Evolutionary conservation across 495 filamentous ascomycete genomes (phyloP).

Genomic region (Annulohypoxylon maeteangense): DNA sequence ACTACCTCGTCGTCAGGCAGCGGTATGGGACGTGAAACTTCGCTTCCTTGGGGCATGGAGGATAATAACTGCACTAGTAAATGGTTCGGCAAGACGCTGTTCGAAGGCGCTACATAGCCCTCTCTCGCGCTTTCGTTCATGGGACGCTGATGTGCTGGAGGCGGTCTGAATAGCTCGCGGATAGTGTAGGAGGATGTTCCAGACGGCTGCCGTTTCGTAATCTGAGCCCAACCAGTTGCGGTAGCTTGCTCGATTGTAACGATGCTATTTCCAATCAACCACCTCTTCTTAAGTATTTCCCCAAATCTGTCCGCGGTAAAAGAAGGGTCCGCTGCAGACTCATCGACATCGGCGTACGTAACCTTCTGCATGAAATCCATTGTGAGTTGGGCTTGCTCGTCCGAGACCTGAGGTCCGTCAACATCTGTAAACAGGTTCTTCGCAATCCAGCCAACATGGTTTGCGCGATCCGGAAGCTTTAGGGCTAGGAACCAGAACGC

Average conservation of each 20-base stretch:
- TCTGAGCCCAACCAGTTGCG: conserved; percentile 77
- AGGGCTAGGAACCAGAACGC: conserved; percentile 95
- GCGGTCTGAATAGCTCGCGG: conserved; percentile 74
- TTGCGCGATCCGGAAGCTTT: conserved; percentile 82
- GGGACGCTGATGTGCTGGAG: conserved; percentile 72
- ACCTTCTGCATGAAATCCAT: conserved; percentile 96
- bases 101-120: conserved; percentile 55
- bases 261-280: conserved; percentile 89
- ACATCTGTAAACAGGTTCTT: conserved; percentile 82
- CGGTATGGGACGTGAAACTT: conserved; percentile 74
- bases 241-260: conserved; percentile 84
- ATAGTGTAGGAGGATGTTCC: conserved; percentile 82
- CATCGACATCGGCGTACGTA: conserved; percentile 83
- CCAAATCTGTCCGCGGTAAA: conserved; percentile 72
- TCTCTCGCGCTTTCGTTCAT: conserved; percentile 49
- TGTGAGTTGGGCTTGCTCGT: conserved; percentile 93
- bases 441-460: conserved; percentile 91
- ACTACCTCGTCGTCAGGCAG: conserved; percentile 85
- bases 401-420: conserved; percentile 76
- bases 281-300: conserved; percentile 76
- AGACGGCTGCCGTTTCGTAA: conserved; percentile 85
- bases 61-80: conserved; percentile 83
- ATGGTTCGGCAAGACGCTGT: conserved; percentile 79
- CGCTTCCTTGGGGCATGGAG: conserved; percentile 69
- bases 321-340: conserved; percentile 72